Base-by-base conservation (phyloP, 805 yeast species). In the Ogataea haglerorum region DNA sequence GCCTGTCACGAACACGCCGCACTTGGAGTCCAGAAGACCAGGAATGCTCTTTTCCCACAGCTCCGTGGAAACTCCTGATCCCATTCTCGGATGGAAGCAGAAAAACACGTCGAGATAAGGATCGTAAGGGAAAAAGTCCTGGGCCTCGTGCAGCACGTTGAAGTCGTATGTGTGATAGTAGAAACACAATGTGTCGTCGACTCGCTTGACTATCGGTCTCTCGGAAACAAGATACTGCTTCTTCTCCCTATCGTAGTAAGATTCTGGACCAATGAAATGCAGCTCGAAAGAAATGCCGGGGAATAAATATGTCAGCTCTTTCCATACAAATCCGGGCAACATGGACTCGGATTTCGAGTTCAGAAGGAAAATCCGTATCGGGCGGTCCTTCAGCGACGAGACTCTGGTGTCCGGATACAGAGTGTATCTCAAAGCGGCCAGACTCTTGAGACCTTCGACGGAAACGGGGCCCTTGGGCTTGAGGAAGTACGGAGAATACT, bases 81-180 rank as follows among this genome's bases (percentile, higher is more conserved):
- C 82, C 57, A 89, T 77, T 29, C 96, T 96, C 3, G 99, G 98
- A 62, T 91, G 98, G 84, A 91, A 93, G 38, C 86, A 72, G 75
- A 88, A 89, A 65, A 93, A 93, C 19, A 80, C 78, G 61, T 93
- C 99, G 60, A 87, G 75, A 64, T 91, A 93, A 32, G 99, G 99
- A 63, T 93, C 99, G 63, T 90, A 93, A 5, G 99, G 99, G 80
- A 88, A 87, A 62, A 93, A 86, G 65, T 91, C 97, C 55, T 90
- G 93, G 35, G 87, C 82, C 55, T 89, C 89, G 65, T 93, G 95
- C 46, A 85, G 72, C 28, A 85, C 91, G 58, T 89, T 88, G 79
- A 93, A 93, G 64, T 83, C 90, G 54, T 86, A 85, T 1, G 98
- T 88, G 64, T 90, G 95, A 66, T 84, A 83, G 43, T 83, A 76